These are phyloP conservation scores for Emmonsia crescens DNA, from an alignment of 2,329 filamentous ascomycete species.

Conservation along the genomic window DNA sequence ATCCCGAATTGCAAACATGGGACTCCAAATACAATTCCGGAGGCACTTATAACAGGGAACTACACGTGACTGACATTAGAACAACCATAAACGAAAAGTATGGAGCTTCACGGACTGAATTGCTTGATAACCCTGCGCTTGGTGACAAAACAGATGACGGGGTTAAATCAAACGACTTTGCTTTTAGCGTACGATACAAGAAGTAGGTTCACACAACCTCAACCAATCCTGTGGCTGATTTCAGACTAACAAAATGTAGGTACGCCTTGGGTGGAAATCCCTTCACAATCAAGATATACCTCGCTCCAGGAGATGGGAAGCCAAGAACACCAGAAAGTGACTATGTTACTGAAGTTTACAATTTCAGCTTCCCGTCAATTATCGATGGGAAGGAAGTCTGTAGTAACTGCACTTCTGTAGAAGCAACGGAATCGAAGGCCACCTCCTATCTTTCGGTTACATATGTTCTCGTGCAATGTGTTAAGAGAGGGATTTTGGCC, in stretches of 20 bases:
- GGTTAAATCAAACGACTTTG: constrained; percentile 3
- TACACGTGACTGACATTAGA: constrained; percentile 1
- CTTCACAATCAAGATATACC: constrained; percentile 1
- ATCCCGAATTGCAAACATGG: constrained; percentile 5
- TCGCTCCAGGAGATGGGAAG: constrained; percentile 2
- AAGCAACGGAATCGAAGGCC: background rate
- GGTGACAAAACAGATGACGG: constrained; percentile 1
- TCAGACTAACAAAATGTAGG: background rate
- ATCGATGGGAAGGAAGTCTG: constrained; percentile 1
- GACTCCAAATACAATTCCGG: constrained; percentile 1
- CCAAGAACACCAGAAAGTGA: constrained; percentile 1
- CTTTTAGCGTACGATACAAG: constrained; percentile 2
- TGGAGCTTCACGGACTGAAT: background rate
- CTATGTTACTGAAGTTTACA: constrained; percentile 4
- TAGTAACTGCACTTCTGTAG: background rate
- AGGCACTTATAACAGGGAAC: background rate
- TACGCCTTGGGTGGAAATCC: background rate
- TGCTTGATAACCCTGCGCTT: background rate
- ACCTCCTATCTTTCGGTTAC: constrained; percentile 1
- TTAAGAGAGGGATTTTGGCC: background rate
- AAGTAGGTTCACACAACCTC: background rate
- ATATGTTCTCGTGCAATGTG: background rate
- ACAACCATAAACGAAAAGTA: constrained; percentile 1
- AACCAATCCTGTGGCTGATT: background rate
- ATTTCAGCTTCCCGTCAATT: constrained; percentile 1